Evolutionary conservation across 192 early-diverging fungal genomes (phyloP).

Genomic region (Mortierella antarctica): DNA sequence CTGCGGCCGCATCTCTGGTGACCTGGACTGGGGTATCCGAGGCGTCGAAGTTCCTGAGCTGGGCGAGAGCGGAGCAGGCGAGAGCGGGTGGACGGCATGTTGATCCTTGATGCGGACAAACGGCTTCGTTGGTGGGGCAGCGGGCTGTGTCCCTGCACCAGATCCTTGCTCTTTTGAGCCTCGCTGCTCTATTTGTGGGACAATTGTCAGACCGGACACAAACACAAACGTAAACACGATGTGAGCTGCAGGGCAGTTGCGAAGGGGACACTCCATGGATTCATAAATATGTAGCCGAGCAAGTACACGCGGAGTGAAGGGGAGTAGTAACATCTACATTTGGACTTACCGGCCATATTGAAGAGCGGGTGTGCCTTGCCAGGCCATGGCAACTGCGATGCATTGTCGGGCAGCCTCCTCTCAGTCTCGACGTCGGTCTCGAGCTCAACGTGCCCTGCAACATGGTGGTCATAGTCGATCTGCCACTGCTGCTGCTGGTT

Average conservation of each 20-base stretch:
- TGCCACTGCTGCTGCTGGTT: constrained; percentile 41
- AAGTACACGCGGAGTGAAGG: too few relatives aligned
- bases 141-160: constrained; percentile 1
- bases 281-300: too few relatives aligned
- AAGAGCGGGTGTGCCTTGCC: constrained; percentile 26
- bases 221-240: background rate
- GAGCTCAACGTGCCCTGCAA: constrained; percentile 25
- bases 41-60: constrained; percentile 36
- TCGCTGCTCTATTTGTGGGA: constrained; percentile 6
- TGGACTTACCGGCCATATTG: constrained; percentile 25
- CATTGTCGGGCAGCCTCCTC: background rate
- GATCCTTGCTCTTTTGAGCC: constrained; percentile 7
- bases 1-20: constrained; percentile 35
- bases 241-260: background rate
- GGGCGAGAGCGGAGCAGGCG: constrained; percentile 33
- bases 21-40: constrained; percentile 19
- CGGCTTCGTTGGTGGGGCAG: constrained; percentile 3
- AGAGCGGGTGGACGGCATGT: constrained; percentile 26
- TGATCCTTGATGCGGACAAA: constrained; percentile 28
- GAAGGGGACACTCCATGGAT: too few relatives aligned
- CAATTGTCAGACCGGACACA: background rate
- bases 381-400: constrained; percentile 5
- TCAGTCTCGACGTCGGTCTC: constrained; percentile 7
- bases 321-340: background rate
- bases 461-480: constrained; percentile 35